Conservation (phyloP, 495 filamentous ascomycete genomes). For the Hypoxylon subgilvum region DNA sequence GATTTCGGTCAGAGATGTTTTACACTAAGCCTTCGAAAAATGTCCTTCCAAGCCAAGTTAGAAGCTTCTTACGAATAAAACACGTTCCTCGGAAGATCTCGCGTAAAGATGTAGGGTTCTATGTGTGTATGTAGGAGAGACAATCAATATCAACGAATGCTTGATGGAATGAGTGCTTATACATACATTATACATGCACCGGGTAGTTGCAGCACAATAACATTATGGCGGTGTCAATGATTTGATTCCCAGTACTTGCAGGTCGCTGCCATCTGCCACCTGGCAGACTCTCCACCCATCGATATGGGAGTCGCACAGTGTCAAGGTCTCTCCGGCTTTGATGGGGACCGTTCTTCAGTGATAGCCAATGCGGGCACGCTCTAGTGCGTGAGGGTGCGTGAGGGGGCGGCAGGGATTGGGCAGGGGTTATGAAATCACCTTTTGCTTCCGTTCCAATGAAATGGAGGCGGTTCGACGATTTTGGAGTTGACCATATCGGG, state of each 20-base stretch:
- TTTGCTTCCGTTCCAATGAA: slow-evolving; percentile 39
- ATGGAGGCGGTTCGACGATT: slow-evolving; percentile 38
- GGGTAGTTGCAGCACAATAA: too few species aligned
- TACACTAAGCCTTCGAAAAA: slow-evolving; percentile 21
- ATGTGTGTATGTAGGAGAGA: background rate
- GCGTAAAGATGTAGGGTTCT: background rate
- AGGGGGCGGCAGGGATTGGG: slow-evolving; percentile 32
- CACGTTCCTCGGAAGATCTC: background rate
- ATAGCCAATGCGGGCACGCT: slow-evolving; percentile 36
- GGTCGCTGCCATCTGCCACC: slow-evolving; percentile 21
- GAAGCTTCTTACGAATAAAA: background rate
- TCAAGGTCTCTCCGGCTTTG: slow-evolving; percentile 14
- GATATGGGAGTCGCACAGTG: slow-evolving; percentile 26
- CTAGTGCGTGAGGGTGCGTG: slow-evolving; percentile 30
- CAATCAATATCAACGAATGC: slow-evolving; percentile 6
- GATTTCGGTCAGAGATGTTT: slow-evolving; percentile 7
- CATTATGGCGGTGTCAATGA: slow-evolving; percentile 6
- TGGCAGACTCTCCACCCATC: slow-evolving; percentile 24
- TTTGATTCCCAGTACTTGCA: background rate
- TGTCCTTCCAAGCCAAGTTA: background rate
- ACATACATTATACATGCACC: too few species aligned
- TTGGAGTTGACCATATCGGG: slow-evolving; percentile 41
- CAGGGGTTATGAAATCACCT: slow-evolving; percentile 24
- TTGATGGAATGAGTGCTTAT: slow-evolving; percentile 17
- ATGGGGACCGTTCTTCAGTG: slow-evolving; percentile 30